phyloP scores from a whole-genome alignment of 139 green algal genomes.

The Chlorella sp. region DNA sequence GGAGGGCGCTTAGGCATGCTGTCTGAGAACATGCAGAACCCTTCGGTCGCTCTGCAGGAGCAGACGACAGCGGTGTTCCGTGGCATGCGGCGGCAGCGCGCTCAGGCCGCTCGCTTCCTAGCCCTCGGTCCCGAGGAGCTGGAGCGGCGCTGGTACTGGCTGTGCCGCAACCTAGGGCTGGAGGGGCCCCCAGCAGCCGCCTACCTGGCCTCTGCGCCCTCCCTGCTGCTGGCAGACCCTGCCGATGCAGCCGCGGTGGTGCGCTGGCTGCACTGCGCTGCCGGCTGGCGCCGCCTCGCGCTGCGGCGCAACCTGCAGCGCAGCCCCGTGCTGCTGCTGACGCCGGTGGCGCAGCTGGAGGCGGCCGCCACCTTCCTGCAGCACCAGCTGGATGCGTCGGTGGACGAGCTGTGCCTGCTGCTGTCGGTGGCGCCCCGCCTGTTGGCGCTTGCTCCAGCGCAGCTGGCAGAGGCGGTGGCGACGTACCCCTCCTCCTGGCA shows the following conservation, averaged over 20 bases:
- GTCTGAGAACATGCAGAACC: too few species aligned
- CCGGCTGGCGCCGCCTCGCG: conserved; percentile 8
- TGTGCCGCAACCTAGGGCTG: background rate
- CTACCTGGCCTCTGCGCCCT: conserved; percentile 9
- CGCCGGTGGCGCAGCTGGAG: conserved; percentile 11
- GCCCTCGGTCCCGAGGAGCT: conserved; percentile 1
- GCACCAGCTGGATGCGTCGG: background rate
- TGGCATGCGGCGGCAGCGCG: conserved; percentile 1
- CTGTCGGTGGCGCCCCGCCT: conserved; percentile 30
- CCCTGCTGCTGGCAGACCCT: conserved; percentile 21
- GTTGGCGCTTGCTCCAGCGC: background rate
- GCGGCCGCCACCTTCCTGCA: conserved; percentile 8
- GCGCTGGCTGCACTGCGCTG: background rate
- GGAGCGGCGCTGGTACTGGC: conserved; percentile 31
- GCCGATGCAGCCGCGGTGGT: conserved; percentile 14
- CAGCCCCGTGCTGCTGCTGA: conserved; percentile 11
- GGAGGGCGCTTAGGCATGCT: too few species aligned
- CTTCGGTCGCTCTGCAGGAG: conserved; percentile 19
- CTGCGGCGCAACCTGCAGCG: conserved; percentile 23
- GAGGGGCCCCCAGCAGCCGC: background rate
- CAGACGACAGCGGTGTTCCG: conserved; percentile 28
- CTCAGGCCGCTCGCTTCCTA: conserved; percentile 2
- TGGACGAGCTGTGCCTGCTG: conserved; percentile 32
- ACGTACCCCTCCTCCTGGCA: background rate
- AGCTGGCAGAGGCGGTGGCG: background rate